Percentiles rank a stretch among this genome's conserved stretches.
Evolutionary conservation across 1,284 basidiomycete genomes (phyloP).

Genomic region (Ceratobasidium sp.): DNA sequence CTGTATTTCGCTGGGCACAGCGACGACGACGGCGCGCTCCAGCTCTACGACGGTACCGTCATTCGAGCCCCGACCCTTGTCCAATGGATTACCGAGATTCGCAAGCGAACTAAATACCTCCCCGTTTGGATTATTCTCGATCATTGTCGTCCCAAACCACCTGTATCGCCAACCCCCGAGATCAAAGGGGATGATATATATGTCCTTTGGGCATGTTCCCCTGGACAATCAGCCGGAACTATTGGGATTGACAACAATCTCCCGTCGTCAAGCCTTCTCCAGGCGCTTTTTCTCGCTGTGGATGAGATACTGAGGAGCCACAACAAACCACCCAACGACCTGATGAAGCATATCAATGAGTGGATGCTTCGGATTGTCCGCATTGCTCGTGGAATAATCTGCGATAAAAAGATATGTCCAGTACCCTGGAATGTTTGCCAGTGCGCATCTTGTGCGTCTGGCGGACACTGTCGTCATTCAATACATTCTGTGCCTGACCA

Average conservation of each 20-base stretch:
- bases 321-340: too few species aligned
- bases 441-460: too few species aligned
- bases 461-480: too few species aligned
- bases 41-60: neutral
- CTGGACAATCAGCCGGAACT: neutral
- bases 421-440: too few species aligned
- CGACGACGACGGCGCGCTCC: constrained; percentile 3
- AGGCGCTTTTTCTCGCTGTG: neutral
- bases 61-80: constrained; percentile 3
- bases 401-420: too few species aligned
- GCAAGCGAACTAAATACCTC: neutral
- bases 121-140: constrained; percentile 15
- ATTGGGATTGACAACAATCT: neutral
- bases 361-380: neutral
- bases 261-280: neutral
- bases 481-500: too few species aligned
- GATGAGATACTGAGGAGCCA: neutral
- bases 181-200: neutral
- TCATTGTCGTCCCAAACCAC: constrained; percentile 3
- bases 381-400: too few species aligned
- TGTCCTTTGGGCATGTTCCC: constrained; percentile 31
- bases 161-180: neutral
- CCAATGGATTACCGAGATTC: neutral
- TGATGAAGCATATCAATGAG: neutral
- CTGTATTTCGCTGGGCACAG: constrained; percentile 26